Evolutionary conservation across 495 filamentous ascomycete genomes (phyloP).

Genomic region (Cladorrhinum samala): DNA sequence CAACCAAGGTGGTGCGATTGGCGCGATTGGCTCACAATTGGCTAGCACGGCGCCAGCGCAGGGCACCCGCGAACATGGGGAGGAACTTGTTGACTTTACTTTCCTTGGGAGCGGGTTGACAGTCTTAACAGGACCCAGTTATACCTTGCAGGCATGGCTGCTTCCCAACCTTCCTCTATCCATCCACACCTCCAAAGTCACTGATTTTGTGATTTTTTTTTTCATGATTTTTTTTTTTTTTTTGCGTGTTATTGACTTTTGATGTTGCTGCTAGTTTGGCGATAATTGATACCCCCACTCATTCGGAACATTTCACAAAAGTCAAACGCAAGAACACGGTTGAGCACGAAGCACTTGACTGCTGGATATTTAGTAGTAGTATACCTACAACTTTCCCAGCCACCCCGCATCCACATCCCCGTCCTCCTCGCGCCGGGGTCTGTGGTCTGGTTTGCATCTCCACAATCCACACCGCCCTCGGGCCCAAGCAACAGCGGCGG

Average conservation of each 20-base stretch:
- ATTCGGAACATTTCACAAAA: no score
- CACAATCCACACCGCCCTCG: conserved; percentile 1
- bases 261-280: neutral
- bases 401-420: neutral
- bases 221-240: conserved; percentile 3
- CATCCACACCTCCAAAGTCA: neutral
- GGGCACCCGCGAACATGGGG: neutral
- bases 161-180: neutral
- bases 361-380: no score
- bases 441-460: no score
- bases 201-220: conserved; percentile 5
- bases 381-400: no score
- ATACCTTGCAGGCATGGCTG: conserved; percentile 20
- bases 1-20: conserved; percentile 18
- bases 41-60: conserved; percentile 21
- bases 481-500: neutral
- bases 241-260: neutral
- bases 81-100: neutral
- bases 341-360: no score
- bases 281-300: no score
- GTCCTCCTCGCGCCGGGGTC: neutral
- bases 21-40: conserved; percentile 17
- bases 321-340: no score
- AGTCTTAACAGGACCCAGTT: conserved; percentile 12
- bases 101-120: neutral